Conservation (phyloP, 1,284 basidiomycete species). For the Apiotrichum siamense region DNA sequence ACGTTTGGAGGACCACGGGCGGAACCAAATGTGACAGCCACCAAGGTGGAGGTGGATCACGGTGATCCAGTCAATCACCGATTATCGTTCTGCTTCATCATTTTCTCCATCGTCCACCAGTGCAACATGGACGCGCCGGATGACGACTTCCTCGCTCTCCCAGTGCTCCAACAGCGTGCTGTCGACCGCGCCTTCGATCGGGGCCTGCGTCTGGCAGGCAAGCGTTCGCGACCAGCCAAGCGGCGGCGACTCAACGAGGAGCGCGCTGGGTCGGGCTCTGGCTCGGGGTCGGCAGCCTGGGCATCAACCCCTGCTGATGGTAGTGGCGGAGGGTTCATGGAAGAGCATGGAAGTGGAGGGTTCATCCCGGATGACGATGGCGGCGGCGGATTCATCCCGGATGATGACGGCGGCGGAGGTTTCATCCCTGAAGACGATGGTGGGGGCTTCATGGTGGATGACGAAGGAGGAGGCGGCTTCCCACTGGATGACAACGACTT, state of each 20-base stretch:
- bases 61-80: neutral
- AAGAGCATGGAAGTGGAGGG: conserved; percentile 12
- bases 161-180: conserved; percentile 20
- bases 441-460: conserved; percentile 22
- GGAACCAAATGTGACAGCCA: too few relatives aligned
- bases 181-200: conserved; percentile 42
- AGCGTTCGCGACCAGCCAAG: conserved; percentile 5
- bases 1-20: too few relatives aligned
- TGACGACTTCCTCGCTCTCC: conserved; percentile 42
- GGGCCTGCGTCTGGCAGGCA: conserved; percentile 14
- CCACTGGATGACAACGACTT: too few relatives aligned
- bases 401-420: conserved; percentile 18
- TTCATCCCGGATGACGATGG: conserved; percentile 5
- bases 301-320: neutral
- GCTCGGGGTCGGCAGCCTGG: too few relatives aligned
- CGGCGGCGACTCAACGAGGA: conserved; percentile 4
- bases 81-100: neutral
- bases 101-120: neutral
- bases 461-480: conserved; percentile 17
- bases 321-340: conserved; percentile 20
- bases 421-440: conserved; percentile 18
- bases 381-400: conserved; percentile 20
- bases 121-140: conserved; percentile 27
- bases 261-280: too few relatives aligned
- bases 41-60: too few relatives aligned